Evolutionary conservation across 345 rosid species (phyloP).

Genomic region (Gossypium stocksii): DNA sequence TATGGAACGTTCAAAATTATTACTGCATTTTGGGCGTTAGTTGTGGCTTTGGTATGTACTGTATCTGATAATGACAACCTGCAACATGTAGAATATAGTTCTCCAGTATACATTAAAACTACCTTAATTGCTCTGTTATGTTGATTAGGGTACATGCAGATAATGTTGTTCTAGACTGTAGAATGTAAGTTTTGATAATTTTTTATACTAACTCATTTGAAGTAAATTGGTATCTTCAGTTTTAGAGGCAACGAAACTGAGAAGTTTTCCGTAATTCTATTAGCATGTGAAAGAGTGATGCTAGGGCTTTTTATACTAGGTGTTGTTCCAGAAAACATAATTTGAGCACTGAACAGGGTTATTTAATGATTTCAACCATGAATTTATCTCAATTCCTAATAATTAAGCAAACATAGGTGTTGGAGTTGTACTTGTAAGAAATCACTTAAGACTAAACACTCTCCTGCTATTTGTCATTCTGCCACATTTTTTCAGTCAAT

Average conservation of each 20-base stretch:
- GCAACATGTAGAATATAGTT: not conserved
- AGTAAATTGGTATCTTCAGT: not conserved
- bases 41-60: not conserved
- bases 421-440: not conserved
- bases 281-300: not conserved
- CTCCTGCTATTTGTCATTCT: not conserved
- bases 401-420: not conserved
- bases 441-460: conserved; percentile 1
- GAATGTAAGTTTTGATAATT: conserved; percentile 10
- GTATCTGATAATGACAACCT: not conserved
- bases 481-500: not conserved
- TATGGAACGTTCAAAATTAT: not conserved
- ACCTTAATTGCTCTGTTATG: not conserved
- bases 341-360: not conserved
- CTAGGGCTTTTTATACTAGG: not conserved
- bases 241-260: not conserved
- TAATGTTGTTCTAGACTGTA: not conserved
- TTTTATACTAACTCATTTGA: not conserved
- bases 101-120: not conserved
- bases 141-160: not conserved
- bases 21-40: not conserved
- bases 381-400: not conserved
- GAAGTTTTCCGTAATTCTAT: not conserved
- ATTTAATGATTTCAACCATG: not conserved
- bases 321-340: not conserved